Base-by-base conservation (phyloP, 2,329 filamentous ascomycete genomes). In the Didymella pinodella region DNA sequence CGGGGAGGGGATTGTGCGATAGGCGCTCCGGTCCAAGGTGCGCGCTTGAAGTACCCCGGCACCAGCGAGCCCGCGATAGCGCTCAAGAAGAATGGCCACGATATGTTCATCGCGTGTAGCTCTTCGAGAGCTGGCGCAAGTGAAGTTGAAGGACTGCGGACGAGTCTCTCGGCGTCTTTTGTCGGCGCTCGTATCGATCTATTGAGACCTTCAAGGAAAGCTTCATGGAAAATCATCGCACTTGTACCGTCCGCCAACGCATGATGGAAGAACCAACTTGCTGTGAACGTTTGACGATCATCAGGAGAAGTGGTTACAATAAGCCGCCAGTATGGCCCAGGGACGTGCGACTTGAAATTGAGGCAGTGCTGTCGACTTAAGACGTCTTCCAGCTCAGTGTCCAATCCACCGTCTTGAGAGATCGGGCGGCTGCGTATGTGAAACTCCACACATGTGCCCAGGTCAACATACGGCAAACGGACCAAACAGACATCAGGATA, bases 241-340 rank as follows among this genome's bases (percentile, higher is more conserved):
- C 80, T 81, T 8, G 68, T 69, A 1, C 82, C 81, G 62, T 84
- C 82, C 2, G 77, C 78, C 48, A 84, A 71, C 2, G 77, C 79
- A 69, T 84, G 82, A 55, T 84, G 82, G 61, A 75, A 82, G 10
- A 83, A 70, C 67, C 82, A 84, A 2, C 68, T 69, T 1, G 77
- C 79, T 0, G 79, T 81, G 57, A 84, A 83, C 59, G 2, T 63
- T 29, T 1, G 46, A 43, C 3, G 48, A 31, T 7, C 18, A 14
- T 20, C 25, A 28, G 53, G 11, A 18, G 31, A 67, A 8, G 38
- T 55, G 5, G 60, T 26, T 22, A 84, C 63, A 18, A 77, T 62
- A 2, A 84, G 66, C 20, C 80, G 77, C 82, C 82, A 84, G 60
- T 78, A 79, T 1, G 81, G 78, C n/a, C 46, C 57, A 0, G 57